Evolutionary conservation across 2,329 filamentous ascomycete genomes (phyloP).

Genomic region (Neocatenulostroma microsporum): DNA sequence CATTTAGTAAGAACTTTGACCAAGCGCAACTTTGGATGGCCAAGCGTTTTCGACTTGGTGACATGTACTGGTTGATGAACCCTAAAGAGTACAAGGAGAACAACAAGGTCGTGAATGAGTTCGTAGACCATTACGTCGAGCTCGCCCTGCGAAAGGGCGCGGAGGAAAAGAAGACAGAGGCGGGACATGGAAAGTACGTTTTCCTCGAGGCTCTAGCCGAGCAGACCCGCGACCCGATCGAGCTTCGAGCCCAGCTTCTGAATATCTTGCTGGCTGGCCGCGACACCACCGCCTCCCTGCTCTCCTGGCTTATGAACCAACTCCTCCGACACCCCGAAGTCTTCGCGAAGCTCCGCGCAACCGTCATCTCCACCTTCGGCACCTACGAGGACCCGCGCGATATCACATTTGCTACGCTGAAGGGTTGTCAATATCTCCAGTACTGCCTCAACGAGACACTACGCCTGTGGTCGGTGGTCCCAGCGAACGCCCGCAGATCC

Average conservation of each 20-base stretch:
- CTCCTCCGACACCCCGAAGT: constrained; percentile 44
- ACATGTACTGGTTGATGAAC: constrained; percentile 31
- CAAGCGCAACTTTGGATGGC: constrained; percentile 33
- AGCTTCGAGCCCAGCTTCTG: constrained; percentile 39
- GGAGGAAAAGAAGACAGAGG: constrained; percentile 16
- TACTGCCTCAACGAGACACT: constrained; percentile 47
- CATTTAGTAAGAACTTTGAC: constrained; percentile 39
- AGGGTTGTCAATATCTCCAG: constrained; percentile 60
- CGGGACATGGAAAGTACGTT: constrained; percentile 33
- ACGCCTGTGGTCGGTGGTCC: constrained; percentile 69
- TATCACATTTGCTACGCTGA: constrained; percentile 53
- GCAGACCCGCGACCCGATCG: constrained; percentile 37
- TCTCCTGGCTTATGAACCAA: constrained; percentile 49
- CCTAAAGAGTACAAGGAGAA: constrained; percentile 32
- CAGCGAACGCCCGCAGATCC: constrained; percentile 63
- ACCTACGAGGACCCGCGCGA: constrained; percentile 35
- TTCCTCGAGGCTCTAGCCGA: constrained; percentile 42
- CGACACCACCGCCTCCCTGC: constrained; percentile 48
- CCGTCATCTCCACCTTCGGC: constrained; percentile 43
- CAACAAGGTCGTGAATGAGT: constrained; percentile 34
- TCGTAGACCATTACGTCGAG: constrained; percentile 39
- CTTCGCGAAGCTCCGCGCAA: constrained; percentile 42
- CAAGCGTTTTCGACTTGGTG: constrained; percentile 31
- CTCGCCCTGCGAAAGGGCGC: constrained; percentile 33
- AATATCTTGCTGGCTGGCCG: constrained; percentile 63